Conservation (phyloP, 257 asterid species). For the Penstemon davidsonii region DNA sequence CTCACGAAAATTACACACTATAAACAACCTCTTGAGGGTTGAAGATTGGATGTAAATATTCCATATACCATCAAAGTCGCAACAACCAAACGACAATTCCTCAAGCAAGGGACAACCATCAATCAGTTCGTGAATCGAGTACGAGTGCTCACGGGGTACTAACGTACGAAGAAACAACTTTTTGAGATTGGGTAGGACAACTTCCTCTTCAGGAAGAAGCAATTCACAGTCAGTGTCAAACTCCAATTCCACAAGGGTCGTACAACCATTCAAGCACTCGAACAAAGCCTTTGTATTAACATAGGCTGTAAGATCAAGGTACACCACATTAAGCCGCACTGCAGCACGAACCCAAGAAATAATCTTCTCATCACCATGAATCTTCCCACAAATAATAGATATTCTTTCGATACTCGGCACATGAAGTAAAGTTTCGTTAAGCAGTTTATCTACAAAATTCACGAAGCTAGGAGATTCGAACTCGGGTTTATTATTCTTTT, state of each 20-base stretch:
- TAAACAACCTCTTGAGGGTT: background rate
- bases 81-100: background rate
- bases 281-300: background rate
- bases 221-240: background rate
- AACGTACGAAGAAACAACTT: background rate
- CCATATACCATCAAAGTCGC: background rate
- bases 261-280: background rate
- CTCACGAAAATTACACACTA: background rate
- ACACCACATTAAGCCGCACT: background rate
- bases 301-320: background rate
- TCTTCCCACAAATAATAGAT: background rate
- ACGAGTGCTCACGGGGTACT: no score
- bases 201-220: background rate
- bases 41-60: background rate
- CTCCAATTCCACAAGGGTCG: background rate
- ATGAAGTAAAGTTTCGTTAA: background rate
- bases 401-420: background rate
- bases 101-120: constrained; percentile 1
- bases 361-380: background rate
- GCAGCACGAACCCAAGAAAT: background rate
- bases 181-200: constrained; percentile 6
- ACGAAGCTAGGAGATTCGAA: background rate
- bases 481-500: background rate
- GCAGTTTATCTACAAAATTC: background rate
- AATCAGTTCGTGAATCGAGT: background rate